Evolutionary conservation across 2,329 filamentous ascomycete species (phyloP).

Genomic region (Berkeleyomyces rouxiae): DNA sequence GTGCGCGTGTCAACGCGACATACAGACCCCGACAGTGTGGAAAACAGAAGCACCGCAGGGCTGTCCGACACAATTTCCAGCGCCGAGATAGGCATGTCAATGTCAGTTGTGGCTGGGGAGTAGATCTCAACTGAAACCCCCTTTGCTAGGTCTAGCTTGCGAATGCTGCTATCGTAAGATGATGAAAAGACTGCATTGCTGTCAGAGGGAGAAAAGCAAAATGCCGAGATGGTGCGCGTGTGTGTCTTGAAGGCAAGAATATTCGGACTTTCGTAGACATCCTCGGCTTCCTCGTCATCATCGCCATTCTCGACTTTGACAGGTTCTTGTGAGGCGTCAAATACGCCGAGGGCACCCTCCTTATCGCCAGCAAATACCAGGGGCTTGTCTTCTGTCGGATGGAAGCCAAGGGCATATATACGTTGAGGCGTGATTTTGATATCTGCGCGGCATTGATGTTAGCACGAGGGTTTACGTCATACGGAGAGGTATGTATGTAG

Average conservation of each 20-base stretch:
- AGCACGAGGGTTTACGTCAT: too few species aligned
- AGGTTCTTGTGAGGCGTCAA: slow-evolving; percentile 64
- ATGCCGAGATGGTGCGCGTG: slow-evolving; percentile 69
- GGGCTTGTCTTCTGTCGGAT: slow-evolving; percentile 72
- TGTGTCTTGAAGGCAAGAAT: slow-evolving; percentile 86
- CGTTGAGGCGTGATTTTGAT: slow-evolving; percentile 85
- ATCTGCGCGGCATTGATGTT: slow-evolving; percentile 29
- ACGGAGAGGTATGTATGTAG: neutral
- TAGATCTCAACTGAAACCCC: slow-evolving; percentile 68
- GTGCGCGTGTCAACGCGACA: slow-evolving; percentile 54
- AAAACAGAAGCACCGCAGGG: slow-evolving; percentile 66
- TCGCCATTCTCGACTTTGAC: slow-evolving; percentile 27
- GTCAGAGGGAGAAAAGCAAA: slow-evolving; percentile 60
- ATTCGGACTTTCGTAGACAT: slow-evolving; percentile 50
- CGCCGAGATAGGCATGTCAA: slow-evolving; percentile 67
- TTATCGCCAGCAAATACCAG: slow-evolving; percentile 92
- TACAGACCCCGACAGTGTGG: slow-evolving; percentile 65
- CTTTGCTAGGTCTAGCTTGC: slow-evolving; percentile 69
- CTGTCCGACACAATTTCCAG: slow-evolving; percentile 61
- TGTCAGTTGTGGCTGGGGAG: slow-evolving; percentile 49
- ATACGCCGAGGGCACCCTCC: slow-evolving; percentile 74
- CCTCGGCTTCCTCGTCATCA: slow-evolving; percentile 53
- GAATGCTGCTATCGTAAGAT: slow-evolving; percentile 85
- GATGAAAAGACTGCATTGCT: slow-evolving; percentile 63
- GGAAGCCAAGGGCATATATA: slow-evolving; percentile 74